Base-by-base conservation (phyloP, 202 grass and related monocot species). In the Saccharum hybrid region DNA sequence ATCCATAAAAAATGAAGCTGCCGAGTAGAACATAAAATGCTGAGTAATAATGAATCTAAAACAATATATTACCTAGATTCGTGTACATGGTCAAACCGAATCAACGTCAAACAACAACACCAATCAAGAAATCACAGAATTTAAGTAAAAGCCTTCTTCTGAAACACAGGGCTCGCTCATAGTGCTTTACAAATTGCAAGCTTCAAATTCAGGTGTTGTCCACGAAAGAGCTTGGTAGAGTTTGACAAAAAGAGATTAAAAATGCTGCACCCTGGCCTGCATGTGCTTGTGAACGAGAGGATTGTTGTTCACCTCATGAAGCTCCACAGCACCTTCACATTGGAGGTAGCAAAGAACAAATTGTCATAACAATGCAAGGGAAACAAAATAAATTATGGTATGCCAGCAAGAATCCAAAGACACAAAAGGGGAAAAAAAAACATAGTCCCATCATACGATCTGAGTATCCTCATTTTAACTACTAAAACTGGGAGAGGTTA, bases 251-350 rank as follows among this genome's bases (percentile, higher is more conserved):
- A 26, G 21, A 23, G 57, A 21, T 61, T 61, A 23, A 23, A 81
- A 67, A 61, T 23, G 21, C 34, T 40, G 39, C 37, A 31, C 37
- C 37, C 26, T 26, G 26, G 26, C 26, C 26, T 26, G 26, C 26
- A 26, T 7, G 33, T 45, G 6, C 65, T 28, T 66, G 42, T 34
- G 36, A 81, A 54, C 7, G 1, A 49, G 74, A 70, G 0, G 14
- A 34, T 43, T 1, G 1, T 68, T 33, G 54, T 89, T 62, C 57
- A 28, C 45, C 42, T 88, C 78, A 87, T 49, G 75, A 89, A 43
- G 92, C 86, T 76, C 90, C 92, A 77, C 94, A 97, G 11, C 94
- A 97, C 84, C 90, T 94, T 77, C 69, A 94, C 34, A 60, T 63
- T 72, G 56, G 41, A 80, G 38, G 59, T 12, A 88, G 21, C 28